Conservation (phyloP, 1,139 yeast species). For the Candida tropicalis region DNA sequence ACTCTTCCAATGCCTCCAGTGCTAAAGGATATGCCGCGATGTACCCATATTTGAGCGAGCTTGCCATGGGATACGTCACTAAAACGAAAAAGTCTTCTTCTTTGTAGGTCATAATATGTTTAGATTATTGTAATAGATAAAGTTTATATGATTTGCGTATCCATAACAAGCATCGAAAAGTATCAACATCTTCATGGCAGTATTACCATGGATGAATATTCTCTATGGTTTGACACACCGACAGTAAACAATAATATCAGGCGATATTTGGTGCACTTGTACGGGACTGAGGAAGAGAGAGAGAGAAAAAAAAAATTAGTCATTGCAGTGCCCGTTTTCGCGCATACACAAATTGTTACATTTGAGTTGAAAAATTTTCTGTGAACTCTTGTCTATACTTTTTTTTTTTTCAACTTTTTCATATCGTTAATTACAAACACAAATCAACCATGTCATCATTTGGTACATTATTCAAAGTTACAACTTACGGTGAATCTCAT, state of each 20-base stretch:
- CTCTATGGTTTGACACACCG: too few relatives aligned
- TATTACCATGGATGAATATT: too few relatives aligned
- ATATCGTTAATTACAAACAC: background rate
- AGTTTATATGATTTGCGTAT: background rate
- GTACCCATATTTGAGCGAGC: conserved; percentile 47
- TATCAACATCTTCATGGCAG: too few relatives aligned
- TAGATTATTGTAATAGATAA: too few relatives aligned
- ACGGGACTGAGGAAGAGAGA: too few relatives aligned
- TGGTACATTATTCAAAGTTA: conserved; percentile 59
- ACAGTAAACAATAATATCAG: too few relatives aligned
- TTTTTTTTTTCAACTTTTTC: too few relatives aligned
- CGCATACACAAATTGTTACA: background rate
- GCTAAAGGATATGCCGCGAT: conserved; percentile 49
- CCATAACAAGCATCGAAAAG: too few relatives aligned
- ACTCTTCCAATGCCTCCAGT: conserved; percentile 60
- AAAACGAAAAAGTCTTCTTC: conserved; percentile 1
- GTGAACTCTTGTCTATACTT: background rate
- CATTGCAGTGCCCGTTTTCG: too few relatives aligned
- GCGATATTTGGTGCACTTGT: too few relatives aligned
- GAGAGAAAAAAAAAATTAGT: too few relatives aligned
- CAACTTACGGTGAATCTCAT: conserved; percentile 98
- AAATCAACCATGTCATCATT: conserved; percentile 42
- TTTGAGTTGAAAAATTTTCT: background rate
- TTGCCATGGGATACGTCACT: conserved; percentile 26
- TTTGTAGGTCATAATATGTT: background rate